Percentiles rank a stretch among this genome's conserved stretches.
Conservation (phyloP, 441 rosid species). For the Omphalea diandra region DNA sequence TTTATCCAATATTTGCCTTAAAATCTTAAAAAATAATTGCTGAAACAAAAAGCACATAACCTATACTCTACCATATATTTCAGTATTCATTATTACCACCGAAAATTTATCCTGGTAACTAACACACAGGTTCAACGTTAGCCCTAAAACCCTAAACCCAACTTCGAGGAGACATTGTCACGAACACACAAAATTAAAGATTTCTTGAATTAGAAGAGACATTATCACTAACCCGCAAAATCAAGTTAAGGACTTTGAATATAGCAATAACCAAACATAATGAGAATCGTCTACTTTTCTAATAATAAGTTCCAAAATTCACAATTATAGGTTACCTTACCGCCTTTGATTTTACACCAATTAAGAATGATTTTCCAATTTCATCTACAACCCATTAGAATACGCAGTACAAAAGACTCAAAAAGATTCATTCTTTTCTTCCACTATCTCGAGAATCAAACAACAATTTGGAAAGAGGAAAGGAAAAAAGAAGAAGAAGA, state of each 20-base stretch:
- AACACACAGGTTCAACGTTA: background rate
- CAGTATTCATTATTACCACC: too few species aligned
- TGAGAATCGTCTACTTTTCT: background rate
- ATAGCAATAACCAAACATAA: background rate
- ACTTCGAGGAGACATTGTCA: too few species aligned
- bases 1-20: background rate
- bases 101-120: background rate
- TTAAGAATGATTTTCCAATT: background rate
- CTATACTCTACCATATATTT: background rate
- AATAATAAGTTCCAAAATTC: background rate
- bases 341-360: background rate
- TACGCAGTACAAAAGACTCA: background rate
- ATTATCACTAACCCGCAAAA: background rate
- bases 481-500: too few species aligned
- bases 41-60: background rate
- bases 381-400: background rate
- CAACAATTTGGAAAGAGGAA: background rate
- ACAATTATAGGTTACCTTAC: background rate
- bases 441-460: constrained; percentile 7
- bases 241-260: too few species aligned
- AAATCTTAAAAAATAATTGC: background rate
- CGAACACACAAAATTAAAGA: too few species aligned
- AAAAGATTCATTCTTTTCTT: background rate
- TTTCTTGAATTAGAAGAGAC: background rate
- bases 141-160: constrained; percentile 13